Conservation (phyloP, 148 eudicot species). For the Silene latifolia region DNA sequence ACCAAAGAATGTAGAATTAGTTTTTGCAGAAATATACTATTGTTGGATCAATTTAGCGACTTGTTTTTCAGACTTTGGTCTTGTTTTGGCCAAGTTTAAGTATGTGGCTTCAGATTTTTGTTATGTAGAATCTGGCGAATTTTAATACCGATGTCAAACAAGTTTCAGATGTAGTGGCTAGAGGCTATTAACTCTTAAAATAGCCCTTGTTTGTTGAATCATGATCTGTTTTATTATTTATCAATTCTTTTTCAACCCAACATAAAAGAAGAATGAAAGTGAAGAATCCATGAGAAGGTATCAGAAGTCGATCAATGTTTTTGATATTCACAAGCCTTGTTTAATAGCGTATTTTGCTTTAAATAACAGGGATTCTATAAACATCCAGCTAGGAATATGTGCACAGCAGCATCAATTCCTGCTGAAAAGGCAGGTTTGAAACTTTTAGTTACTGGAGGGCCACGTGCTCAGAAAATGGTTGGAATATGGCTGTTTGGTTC, state of each 20-base stretch:
- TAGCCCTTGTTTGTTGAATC: not conserved
- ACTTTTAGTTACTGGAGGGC: constrained; percentile 77
- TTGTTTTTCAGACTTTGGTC: not conserved
- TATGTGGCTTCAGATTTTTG: not conserved
- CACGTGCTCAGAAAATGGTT: constrained; percentile 77
- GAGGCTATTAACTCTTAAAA: not conserved
- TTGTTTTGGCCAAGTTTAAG: not conserved
- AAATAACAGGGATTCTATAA: constrained; percentile 40
- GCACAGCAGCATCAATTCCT: constrained; percentile 42
- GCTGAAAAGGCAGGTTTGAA: constrained; percentile 55
- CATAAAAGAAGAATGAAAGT: not conserved
- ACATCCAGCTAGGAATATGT: constrained; percentile 52
- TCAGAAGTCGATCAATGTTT: not conserved
- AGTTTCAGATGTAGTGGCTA: not conserved
- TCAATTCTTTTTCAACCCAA: not conserved
- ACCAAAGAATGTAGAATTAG: not conserved
- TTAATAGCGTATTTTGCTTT: not conserved
- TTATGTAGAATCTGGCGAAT: not conserved
- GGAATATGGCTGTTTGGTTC: constrained; percentile 97
- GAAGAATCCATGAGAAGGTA: not conserved
- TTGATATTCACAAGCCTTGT: not conserved
- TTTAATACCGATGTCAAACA: not conserved
- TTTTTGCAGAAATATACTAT: not conserved
- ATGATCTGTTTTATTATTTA: too few species aligned
- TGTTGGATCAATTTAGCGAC: not conserved